A percentile compares a stretch with the other conserved stretches of the same genome.
Evolutionary conservation across 176 grass and related monocot genomes (phyloP).

Genomic region (Paspalum vaginatum): DNA sequence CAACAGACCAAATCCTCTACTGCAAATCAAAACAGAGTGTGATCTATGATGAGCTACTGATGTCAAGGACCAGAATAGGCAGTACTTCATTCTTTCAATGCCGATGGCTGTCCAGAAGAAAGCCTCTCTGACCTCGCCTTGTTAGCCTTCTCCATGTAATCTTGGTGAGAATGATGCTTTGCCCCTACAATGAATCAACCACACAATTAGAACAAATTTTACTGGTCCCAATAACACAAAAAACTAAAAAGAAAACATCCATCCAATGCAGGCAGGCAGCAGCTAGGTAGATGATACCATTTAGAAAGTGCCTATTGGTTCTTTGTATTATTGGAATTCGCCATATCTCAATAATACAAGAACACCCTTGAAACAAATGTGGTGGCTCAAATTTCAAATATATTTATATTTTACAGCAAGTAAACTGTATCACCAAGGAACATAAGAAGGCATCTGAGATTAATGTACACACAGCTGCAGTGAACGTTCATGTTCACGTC

Average conservation of each 20-base stretch:
- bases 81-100: conserved; percentile 55
- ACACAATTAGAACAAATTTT: conserved; percentile 6
- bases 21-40: not conserved
- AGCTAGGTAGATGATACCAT: conserved; percentile 19
- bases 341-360: not conserved
- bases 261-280: not conserved
- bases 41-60: not conserved
- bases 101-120: conserved; percentile 70
- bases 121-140: conserved; percentile 82
- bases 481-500: not conserved
- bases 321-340: not conserved
- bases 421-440: not conserved
- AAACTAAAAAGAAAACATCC: not conserved
- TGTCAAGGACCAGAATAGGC: not conserved
- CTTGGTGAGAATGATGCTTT: conserved; percentile 94
- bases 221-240: not conserved
- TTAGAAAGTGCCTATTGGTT: not conserved
- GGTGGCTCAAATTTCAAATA: not conserved
- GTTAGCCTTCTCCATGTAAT: conserved; percentile 89
- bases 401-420: not conserved
- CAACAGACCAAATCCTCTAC: not conserved
- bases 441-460: not conserved
- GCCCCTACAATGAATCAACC: conserved; percentile 45
- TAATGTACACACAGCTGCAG: not conserved
- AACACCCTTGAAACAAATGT: not conserved